phyloP scores from a whole-genome alignment of 2,329 filamentous ascomycete species.

The Sporothrix brunneoviolacea region DNA sequence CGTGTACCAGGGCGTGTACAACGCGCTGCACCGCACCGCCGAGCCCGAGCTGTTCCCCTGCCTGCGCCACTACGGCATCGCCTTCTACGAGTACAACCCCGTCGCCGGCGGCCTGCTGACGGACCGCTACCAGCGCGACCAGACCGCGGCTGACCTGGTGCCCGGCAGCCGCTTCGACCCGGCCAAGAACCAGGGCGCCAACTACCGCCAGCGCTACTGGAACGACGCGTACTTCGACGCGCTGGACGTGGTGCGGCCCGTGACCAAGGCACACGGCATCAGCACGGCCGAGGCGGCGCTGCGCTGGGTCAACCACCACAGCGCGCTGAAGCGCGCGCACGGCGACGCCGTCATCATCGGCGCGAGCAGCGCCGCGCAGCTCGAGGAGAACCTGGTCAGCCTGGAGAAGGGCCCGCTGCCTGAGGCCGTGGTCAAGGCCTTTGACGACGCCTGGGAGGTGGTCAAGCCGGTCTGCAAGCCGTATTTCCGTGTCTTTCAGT shows the following conservation, averaged over 20 bases:
- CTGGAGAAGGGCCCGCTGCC: constrained; percentile 36
- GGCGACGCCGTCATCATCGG: constrained; percentile 33
- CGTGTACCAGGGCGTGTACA: constrained; percentile 40
- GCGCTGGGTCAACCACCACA: constrained; percentile 34
- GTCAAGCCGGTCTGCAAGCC: constrained; percentile 39
- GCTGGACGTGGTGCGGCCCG: constrained; percentile 14
- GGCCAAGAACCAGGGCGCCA: constrained; percentile 39
- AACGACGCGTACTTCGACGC: constrained; percentile 35
- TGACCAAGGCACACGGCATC: constrained; percentile 10
- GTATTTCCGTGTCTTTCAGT: constrained; percentile 17
- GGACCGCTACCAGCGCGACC: constrained; percentile 28
- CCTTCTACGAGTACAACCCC: constrained; percentile 20
- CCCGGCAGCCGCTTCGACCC: constrained; percentile 19
- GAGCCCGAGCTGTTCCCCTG: constrained; percentile 38
- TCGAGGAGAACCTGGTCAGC: constrained; percentile 28
- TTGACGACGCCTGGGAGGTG: constrained; percentile 69
- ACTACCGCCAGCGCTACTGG: constrained; percentile 16
- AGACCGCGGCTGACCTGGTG: not conserved
- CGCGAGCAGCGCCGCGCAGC: constrained; percentile 29
- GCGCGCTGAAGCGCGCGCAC: constrained; percentile 23
- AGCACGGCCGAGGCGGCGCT: constrained; percentile 25
- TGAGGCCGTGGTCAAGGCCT: constrained; percentile 29
- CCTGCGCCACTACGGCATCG: constrained; percentile 36
- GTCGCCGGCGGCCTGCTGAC: constrained; percentile 19
- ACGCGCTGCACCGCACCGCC: constrained; percentile 30